phyloP scores from a whole-genome alignment of 257 asterid species.

The Knoxia roxburghii region DNA sequence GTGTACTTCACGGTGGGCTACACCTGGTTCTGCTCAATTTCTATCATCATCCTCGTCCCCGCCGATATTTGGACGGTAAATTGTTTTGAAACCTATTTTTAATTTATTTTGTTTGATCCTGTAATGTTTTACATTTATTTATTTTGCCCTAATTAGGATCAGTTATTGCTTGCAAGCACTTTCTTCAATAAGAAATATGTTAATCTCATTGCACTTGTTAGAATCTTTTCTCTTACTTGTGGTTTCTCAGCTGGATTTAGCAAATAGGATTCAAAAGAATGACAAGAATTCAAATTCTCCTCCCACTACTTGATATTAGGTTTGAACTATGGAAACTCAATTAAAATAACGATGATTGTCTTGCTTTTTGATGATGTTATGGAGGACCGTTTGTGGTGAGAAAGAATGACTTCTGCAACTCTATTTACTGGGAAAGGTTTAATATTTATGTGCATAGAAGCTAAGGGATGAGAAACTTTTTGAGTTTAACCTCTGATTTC shows the following conservation, averaged over 20 bases:
- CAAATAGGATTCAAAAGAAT: background rate
- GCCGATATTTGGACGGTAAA: conserved; percentile 98
- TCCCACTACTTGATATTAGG: background rate
- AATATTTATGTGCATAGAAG: background rate
- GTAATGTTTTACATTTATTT: background rate
- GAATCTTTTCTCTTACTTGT: background rate
- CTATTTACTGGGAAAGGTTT: background rate
- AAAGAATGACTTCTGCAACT: background rate
- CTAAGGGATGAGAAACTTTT: background rate
- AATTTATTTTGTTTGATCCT: background rate
- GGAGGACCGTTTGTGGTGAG: background rate
- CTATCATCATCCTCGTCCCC: conserved; percentile 95
- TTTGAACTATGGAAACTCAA: background rate
- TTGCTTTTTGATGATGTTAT: background rate
- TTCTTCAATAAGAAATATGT: background rate
- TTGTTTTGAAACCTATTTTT: conserved; percentile 9
- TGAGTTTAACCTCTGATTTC: background rate
- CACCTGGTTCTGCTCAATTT: conserved; percentile 96
- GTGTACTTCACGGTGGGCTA: conserved; percentile 90
- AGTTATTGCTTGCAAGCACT: conserved; percentile 1
- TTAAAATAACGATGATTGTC: background rate
- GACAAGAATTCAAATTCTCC: no score
- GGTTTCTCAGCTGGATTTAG: background rate
- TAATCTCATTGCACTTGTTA: background rate
- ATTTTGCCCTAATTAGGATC: conserved; percentile 3